Evolutionary conservation across 23 red algal species (phyloP), one percentile per base, ranked within the genome.

Genomic region (Gracilaria vermiculophylla): DNA sequence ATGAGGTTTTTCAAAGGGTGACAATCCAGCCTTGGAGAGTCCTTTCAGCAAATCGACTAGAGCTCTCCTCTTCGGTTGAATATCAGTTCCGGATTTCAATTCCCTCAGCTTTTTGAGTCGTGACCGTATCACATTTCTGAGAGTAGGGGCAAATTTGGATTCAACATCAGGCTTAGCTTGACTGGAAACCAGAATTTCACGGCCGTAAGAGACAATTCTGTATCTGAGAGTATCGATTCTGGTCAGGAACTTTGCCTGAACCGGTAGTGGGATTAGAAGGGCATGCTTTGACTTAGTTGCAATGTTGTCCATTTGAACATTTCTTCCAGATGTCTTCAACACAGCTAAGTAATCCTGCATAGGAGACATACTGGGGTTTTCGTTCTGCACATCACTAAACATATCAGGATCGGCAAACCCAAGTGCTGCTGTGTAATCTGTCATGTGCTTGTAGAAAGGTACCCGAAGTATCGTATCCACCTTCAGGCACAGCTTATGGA

Each of bases 401-500:
- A 35, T 35, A 12, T 36, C 29, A 32, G 29, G 58, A 64, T 64
- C 24, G 20, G 17, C 0, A 62, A 77, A 57, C 12, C 84, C 84
- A 66, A 88, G 10, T 42, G 20, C 15, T 20, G 51, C 49, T 14
- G 66, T 66, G 41, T 45, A 47, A 53, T 88, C 53, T 15, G 32
- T 36, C 44, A 93, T 77, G 21, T 85, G 56, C 70, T 77, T 20
- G 39, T 78, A 84, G 35, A 85, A 80, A 13, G 90, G 90, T 14
- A 69, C 58, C 21, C 90, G 90, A 39, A 93, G 54, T 33, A 77
- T 62, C 2, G 6, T 41, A 67, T 93, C 90, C 80, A 93, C 66
- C 51, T 93, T 80, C 15, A 83, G 25, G 34, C 79, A 84, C 24
- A 94, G 47, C 34, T 87, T 88, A 80, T 95, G 93, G 43, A 95